phyloP scores from a whole-genome alignment of 2,329 filamentous ascomycete species.

The Monosporascus sp. region DNA sequence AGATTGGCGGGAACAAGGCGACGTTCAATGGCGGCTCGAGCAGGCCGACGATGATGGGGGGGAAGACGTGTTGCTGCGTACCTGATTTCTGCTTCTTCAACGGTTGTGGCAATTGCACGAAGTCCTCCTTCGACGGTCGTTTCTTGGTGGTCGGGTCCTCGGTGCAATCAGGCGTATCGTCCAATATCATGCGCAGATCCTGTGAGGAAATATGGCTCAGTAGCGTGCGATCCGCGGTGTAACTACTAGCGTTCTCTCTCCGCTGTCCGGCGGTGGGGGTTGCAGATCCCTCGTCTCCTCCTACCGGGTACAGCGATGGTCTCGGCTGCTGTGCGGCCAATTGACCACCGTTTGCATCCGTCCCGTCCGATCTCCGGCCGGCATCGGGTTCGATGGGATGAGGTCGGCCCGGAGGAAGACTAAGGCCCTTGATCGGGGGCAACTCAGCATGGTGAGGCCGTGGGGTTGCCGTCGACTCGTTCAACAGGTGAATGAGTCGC shows the following conservation, averaged over 20 bases:
- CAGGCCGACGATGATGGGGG: constrained; percentile 61
- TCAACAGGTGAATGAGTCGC: constrained; percentile 60
- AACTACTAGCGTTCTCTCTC: constrained; percentile 14
- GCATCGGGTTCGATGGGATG: constrained; percentile 47
- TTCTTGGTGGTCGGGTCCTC: constrained; percentile 51
- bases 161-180: constrained; percentile 35
- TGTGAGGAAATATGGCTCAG: constrained; percentile 33
- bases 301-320: constrained; percentile 20
- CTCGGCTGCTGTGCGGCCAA: constrained; percentile 24
- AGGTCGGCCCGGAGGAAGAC: constrained; percentile 37
- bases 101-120: constrained; percentile 59
- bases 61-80: constrained; percentile 49
- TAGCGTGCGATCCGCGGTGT: constrained; percentile 20
- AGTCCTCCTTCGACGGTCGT: constrained; percentile 55
- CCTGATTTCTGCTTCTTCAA: constrained; percentile 58
- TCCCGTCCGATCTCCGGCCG: constrained; percentile 34
- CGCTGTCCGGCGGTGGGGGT: constrained; percentile 11
- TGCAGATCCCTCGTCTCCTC: constrained; percentile 19
- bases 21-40: constrained; percentile 57
- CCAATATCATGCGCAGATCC: constrained; percentile 40
- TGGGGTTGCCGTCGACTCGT: constrained; percentile 47
- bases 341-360: constrained; percentile 20
- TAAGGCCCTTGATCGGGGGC: constrained; percentile 47
- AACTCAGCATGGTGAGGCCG: constrained; percentile 45
- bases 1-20: constrained; percentile 59